Evolutionary conservation across 2,329 filamentous ascomycete species (phyloP), one percentile per base, ranked within the genome.

Genomic region (Talaromyces amestolkiae): DNA sequence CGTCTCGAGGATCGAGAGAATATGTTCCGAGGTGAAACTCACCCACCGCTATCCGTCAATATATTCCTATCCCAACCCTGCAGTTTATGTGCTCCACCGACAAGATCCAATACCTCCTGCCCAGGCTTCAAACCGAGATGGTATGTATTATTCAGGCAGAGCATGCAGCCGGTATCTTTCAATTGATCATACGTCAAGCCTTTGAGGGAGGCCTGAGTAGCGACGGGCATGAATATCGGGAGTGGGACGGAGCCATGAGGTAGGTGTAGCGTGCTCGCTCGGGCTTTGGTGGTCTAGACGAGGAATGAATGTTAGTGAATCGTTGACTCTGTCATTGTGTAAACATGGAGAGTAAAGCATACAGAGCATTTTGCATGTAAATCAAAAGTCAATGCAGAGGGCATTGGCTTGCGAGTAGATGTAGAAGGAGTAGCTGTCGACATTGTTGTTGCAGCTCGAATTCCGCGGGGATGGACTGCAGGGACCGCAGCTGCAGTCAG

Each of bases 111-210:
- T 6, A 93, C 91, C 43, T 91, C 89, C 76, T 98, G 93, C 0
- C 95, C 96, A 0, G 95, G 95, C 79, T 97, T 98, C 64, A 99
- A 82, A 10, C 95, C 95, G 67, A 99, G 82, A 77, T 99, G 95
- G 75, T 99, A 99, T 13, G 95, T 99, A 79, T 99, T 99, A 81
- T 99, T 99, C 69, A 99, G 82, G 77, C 95, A 99, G 49, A 99
- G 81, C 66, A 91, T 88, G 74, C 96, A 99, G 51, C 91, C 88
- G 0, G 93, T 96, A 63, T 92, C 89, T 72, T 95, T 93, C 2
- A 99, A 84, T 75, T 99, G 95, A 70, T 94, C 89, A 1, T 94
- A 93, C 0, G 95, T 98, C 64, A 99, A 81, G 51, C 95, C 95
- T 76, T 99, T 99, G 45, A 99, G 84, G 0, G 94, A 97, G 0